Base-by-base conservation (phyloP, 495 filamentous ascomycete genomes). In the Cercophora sp. region DNA sequence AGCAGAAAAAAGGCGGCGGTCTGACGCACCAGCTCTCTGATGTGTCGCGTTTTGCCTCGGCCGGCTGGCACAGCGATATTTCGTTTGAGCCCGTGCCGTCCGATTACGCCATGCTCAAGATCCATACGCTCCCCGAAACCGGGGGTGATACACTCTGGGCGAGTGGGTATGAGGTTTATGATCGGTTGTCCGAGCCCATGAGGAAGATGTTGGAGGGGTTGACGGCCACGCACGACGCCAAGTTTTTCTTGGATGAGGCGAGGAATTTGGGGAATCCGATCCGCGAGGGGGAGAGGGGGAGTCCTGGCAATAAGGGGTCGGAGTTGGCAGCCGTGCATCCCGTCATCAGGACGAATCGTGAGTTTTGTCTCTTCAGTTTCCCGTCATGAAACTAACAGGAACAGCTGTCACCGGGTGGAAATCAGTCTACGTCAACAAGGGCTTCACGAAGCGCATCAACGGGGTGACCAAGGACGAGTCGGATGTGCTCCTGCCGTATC, bases 121-220 rank as follows among this genome's bases (percentile, higher is more conserved):
- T 91, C 2, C 74, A 89, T 3, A 79, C 79, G 2, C 84, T 84
- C 0, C 87, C 87, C 1, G 76, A 82, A 1, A 86, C 84, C 13
- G 88, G 88, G 34, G 88, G 88, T 20, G 87, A 90, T 50, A 91
- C 87, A 0, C 78, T 84, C 8, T 91, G 86, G 86, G 79, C 82
- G 1, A 86, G 82, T 6, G 84, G 86, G 49, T 87, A 86, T 54
- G 87, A 81, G n/a, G 83, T 85, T 13, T 92, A 90, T 53, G 85
- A 88, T 55, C 62, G 77, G 0, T 74, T 92, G 8, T 89, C 86
- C 1, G 60, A 73, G 1, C 72, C 75, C 13, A 86, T 90, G 76
- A 85, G 88, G 61, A 81, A 76, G 51, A 82, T 86, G 47, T 78
- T 91, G 4, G 83, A 88, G 55, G 74, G 79, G 15, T 69, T 91